Base-by-base conservation (phyloP, 257 asterid species). In the Galeopsis tetrahit region DNA sequence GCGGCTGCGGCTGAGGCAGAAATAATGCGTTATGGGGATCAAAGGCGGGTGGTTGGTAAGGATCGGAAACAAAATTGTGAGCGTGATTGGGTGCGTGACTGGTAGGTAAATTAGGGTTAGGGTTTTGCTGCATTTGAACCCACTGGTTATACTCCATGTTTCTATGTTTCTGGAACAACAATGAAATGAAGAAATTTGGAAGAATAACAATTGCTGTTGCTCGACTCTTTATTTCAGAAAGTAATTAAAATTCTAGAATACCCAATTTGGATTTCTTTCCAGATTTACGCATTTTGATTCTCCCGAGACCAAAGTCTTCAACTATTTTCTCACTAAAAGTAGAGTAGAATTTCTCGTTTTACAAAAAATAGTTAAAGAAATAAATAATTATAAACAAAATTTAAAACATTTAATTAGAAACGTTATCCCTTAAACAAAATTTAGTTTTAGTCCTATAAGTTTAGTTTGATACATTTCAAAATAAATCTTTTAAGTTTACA, bases 111-210 rank as follows among this genome's bases (percentile, higher is more conserved):
- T 70, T 77, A 77, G 81, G 80, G 78, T 77, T 64, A 65, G 84
- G 85, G 78, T 66, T 78, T 69, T 63, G 83, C 8, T 75, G 83
- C 75, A 64, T 61, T 69, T 79, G 67, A 63, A 69, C 34, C 61
- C 59, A 73, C 38, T 32, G 49, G 46, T 56, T 13, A 42, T 72
- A 33, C 43, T 82, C 76, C 83, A 78, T 78, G 78, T 68, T 2
- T 65, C 58, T n/a, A 44, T 9, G 80, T 13, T 43, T 49, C 40
- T 48, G 62, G 31, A 28, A 4, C 75, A 11, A 52, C 70, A 71
- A 65, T 64, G 63, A 52, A 33, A 40, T 58, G 28, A n/a, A 28
- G 62, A 56, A 56, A 56, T 28, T 7, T 6, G 1, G 28, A 7
- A 7, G 43, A 51, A 39, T 13, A 43, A 21, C 3, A 38, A 13